phyloP scores from a whole-genome alignment of 768 basidiomycete species.

The Boletus coccyginus region DNA sequence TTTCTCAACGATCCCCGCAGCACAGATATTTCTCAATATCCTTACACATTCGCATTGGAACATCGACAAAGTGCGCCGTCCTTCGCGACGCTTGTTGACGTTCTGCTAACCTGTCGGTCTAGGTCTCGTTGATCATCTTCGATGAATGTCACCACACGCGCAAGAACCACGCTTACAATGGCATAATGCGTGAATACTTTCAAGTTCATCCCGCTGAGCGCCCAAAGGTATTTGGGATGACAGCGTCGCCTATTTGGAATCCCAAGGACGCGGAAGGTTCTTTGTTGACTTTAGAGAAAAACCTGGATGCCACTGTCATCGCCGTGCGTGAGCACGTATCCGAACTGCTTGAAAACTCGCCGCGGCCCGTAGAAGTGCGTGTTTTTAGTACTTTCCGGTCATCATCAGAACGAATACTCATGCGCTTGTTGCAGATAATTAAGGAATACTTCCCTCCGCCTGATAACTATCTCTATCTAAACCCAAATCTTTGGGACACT shows the following conservation, averaged over 20 bases:
- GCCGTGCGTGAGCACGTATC: conserved; percentile 68
- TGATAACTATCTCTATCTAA: conserved; percentile 52
- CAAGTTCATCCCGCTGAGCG: conserved; percentile 39
- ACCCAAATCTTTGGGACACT: conserved; percentile 52
- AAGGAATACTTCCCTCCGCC: conserved; percentile 55
- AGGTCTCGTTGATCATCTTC: conserved; percentile 58
- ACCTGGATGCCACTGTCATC: conserved; percentile 70
- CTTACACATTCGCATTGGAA: conserved; percentile 81
- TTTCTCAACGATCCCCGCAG: conserved; percentile 35
- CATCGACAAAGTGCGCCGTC: conserved; percentile 50
- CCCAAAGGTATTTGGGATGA: conserved; percentile 94
- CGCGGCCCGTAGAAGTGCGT: conserved; percentile 64
- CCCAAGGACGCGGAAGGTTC: conserved; percentile 64
- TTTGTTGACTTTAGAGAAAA: conserved; percentile 60
- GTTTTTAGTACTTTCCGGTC: not conserved
- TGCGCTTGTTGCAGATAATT: conserved; percentile 43
- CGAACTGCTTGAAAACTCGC: conserved; percentile 61
- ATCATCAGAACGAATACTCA: conserved; percentile 1
- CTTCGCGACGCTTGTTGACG: not conserved
- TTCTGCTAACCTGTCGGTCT: not conserved
- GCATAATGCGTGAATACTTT: conserved; percentile 58
- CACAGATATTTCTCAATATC: conserved; percentile 79
- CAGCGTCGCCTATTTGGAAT: conserved; percentile 87
- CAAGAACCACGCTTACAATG: conserved; percentile 57
- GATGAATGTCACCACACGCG: conserved; percentile 58